Evolutionary conservation across 352 stramenopile genomes (phyloP).

Genomic region (Peronospora belbahrii): DNA sequence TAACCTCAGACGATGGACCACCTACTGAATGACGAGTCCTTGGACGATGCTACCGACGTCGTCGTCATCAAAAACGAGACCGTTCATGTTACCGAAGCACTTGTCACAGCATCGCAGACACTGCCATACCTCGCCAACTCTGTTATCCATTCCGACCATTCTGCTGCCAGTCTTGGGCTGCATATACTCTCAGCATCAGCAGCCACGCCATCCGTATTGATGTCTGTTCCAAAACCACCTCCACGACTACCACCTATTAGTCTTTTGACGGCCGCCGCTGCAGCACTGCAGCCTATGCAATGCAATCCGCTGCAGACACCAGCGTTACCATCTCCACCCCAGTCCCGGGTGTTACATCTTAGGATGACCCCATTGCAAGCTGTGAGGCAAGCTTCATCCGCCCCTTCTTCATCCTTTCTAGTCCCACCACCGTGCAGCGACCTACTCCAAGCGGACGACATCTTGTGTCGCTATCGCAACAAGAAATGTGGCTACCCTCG

Average conservation of each 20-base stretch:
- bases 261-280: constrained; percentile 35
- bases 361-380: constrained; percentile 1
- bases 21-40: constrained; percentile 25
- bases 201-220: constrained; percentile 1
- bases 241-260: constrained; percentile 40
- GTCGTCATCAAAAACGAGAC: constrained; percentile 8
- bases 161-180: constrained; percentile 17
- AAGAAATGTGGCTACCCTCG: constrained; percentile 51
- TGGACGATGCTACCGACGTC: constrained; percentile 10
- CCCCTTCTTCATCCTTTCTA: not conserved
- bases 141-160: constrained; percentile 11
- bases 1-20: constrained; percentile 28
- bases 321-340: not conserved
- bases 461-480: constrained; percentile 57
- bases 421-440: not conserved
- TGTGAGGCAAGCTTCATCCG: not conserved
- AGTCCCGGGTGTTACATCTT: constrained; percentile 5
- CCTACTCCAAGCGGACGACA: constrained; percentile 10
- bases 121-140: constrained; percentile 15
- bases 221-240: constrained; percentile 1
- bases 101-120: not conserved
- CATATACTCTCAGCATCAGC: constrained; percentile 25
- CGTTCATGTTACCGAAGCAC: not conserved
- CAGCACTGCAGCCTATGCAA: constrained; percentile 27
- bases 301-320: constrained; percentile 1